phyloP scores from a whole-genome alignment of 768 basidiomycete genomes.

The Tricholoma sp. region DNA sequence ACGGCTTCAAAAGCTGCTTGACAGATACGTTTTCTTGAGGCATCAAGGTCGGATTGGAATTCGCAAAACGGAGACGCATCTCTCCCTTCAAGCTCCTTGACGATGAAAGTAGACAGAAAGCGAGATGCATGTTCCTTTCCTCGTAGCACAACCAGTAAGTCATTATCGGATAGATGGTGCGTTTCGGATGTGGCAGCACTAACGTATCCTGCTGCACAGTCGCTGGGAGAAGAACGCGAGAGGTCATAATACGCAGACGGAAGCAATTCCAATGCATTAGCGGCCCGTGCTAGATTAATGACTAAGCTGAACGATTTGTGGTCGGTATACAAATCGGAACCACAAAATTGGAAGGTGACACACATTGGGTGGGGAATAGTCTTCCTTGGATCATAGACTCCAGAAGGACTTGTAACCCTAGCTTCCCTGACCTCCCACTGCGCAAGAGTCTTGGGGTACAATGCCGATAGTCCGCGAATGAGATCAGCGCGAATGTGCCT shows the following conservation, averaged over 20 bases:
- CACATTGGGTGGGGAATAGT: slow-evolving; percentile 66
- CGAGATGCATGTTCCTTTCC: slow-evolving; percentile 71
- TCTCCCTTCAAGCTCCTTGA: slow-evolving; percentile 67
- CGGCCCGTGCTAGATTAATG: slow-evolving; percentile 61
- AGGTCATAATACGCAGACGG: slow-evolving; percentile 80
- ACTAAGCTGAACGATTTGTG: slow-evolving; percentile 39
- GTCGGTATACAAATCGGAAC: background rate
- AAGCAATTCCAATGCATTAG: slow-evolving; percentile 50
- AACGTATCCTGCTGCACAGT: slow-evolving; percentile 48
- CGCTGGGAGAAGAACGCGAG: slow-evolving; percentile 61
- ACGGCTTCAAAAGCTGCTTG: slow-evolving; percentile 70
- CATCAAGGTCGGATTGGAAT: slow-evolving; percentile 42
- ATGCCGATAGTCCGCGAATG: slow-evolving; percentile 42
- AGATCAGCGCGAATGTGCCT: slow-evolving; percentile 52
- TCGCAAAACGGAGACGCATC: slow-evolving; percentile 44
- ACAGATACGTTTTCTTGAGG: slow-evolving; percentile 47
- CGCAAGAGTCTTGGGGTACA: slow-evolving; percentile 59
- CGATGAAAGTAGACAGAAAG: slow-evolving; percentile 73
- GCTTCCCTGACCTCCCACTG: slow-evolving; percentile 68
- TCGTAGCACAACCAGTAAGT: slow-evolving; percentile 55
- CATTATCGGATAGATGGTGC: slow-evolving; percentile 43
- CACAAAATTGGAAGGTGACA: slow-evolving; percentile 17
- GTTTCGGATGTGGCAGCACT: slow-evolving; percentile 26
- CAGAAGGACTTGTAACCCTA: slow-evolving; percentile 42
- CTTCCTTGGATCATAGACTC: slow-evolving; percentile 51